A percentile compares a stretch with the other conserved stretches of the same genome.
Evolutionary conservation across 768 basidiomycete species (phyloP).

Genomic region (Suillus sp.): DNA sequence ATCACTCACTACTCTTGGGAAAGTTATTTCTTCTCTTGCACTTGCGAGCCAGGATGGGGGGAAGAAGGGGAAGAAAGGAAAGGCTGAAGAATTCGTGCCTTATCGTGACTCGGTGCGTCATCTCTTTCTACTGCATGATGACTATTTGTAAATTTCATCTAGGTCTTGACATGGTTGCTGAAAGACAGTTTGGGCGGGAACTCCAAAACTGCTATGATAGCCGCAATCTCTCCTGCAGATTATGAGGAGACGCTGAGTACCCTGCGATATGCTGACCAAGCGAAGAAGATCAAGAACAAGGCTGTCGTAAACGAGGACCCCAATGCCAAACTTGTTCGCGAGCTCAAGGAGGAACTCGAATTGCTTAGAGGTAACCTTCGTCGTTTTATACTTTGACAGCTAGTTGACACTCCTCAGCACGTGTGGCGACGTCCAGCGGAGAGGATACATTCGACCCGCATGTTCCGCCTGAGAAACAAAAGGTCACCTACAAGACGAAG

Average conservation of each 20-base stretch:
- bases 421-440: conserved; percentile 65
- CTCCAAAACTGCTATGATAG: conserved; percentile 99
- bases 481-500: conserved; percentile 91
- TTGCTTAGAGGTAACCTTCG: conserved; percentile 71
- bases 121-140: conserved; percentile 2
- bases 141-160: conserved; percentile 10
- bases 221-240: conserved; percentile 97
- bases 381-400: conserved; percentile 4
- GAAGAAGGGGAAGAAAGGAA: conserved; percentile 90
- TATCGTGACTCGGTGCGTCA: conserved; percentile 91
- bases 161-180: conserved; percentile 97
- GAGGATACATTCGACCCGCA: conserved; percentile 85
- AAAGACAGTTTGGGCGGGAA: conserved; percentile 98
- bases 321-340: conserved; percentile 96
- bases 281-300: conserved; percentile 99
- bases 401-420: conserved; percentile 46
- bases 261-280: conserved; percentile 95
- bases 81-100: conserved; percentile 90
- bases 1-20: conserved; percentile 95
- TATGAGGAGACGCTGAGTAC: conserved; percentile 98
- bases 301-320: conserved; percentile 99
- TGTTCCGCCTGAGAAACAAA: conserved; percentile 92
- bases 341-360: conserved; percentile 98
- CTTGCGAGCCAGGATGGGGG: conserved; percentile 52
- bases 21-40: conserved; percentile 93